Base-by-base conservation (phyloP, 208 protist species). In the Trypanosoma boissoni region DNA sequence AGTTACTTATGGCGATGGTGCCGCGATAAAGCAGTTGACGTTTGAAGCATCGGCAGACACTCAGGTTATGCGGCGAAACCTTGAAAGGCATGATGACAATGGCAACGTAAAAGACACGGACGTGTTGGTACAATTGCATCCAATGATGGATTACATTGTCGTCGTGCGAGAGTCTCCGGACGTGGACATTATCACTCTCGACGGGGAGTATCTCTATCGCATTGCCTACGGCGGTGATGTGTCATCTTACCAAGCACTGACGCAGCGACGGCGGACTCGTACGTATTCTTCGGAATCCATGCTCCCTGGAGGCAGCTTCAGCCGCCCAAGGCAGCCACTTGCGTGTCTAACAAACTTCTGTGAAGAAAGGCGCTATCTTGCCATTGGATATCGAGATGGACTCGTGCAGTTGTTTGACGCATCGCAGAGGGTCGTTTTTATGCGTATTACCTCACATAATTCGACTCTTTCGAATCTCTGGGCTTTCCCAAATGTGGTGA, bases 361-460 rank as follows among this genome's bases (percentile, higher is more conserved):
- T 26, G 10, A 27, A 0, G 59, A 58, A n/a, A 7, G 52, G 16
- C 70, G 70, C 8, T 80, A 74, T 42, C 43, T 88, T 12, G 72
- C 66, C 1, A 43, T 74, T 49, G 83, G 72, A 10, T 95, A 91
- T 62, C 46, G 62, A 0, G 74, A 91, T 52, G 86, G 88, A 0
- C 58, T 92, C 2, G 46, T 92, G 29, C 88, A 95, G 71, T 52
- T 92, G 43, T 58, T 95, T 18, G 88, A 95, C 67, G 83, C 74
- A 9, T 71, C 80, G 2, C 61, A 70, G 44, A 64, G 70, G 48
- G 75, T 82, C 16, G 67, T 94, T 16, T 91, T 86, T 63, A 46
- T 62, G 8, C 83, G 88, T 0, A 45, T 79, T 18, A 29, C 46
- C 2, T 14, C 43, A 14, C 56, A 64, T 48, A 44, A 5, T 0